A percentile compares a stretch with the other conserved stretches of the same genome.
phyloP scores from a whole-genome alignment of 1,284 basidiomycete genomes.

The Ganoderma resinaceum region DNA sequence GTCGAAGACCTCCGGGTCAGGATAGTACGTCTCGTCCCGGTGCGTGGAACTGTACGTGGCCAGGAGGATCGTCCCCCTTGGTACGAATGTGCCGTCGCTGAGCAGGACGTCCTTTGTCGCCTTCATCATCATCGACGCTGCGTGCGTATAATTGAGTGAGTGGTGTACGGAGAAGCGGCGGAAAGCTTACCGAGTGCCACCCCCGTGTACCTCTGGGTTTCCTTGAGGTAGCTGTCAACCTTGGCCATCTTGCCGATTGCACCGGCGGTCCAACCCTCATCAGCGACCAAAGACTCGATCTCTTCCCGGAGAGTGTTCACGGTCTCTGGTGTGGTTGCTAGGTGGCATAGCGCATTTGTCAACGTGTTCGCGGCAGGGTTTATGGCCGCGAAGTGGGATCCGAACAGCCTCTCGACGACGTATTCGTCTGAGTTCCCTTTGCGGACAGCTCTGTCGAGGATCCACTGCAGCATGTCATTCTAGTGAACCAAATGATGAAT shows the following conservation, averaged over 20 bases:
- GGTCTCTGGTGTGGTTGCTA: conserved; percentile 23
- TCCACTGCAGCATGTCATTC: conserved; percentile 52
- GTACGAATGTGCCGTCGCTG: conserved; percentile 48
- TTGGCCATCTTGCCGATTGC: conserved; percentile 49
- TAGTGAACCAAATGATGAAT: conserved; percentile 20
- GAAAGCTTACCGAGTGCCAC: neutral
- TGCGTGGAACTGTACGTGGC: conserved; percentile 47
- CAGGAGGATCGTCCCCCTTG: conserved; percentile 46
- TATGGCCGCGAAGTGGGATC: conserved; percentile 47
- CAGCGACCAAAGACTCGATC: conserved; percentile 40
- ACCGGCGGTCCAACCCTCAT: conserved; percentile 50
- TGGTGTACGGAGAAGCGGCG: neutral
- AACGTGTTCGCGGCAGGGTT: conserved; percentile 39
- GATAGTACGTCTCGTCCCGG: conserved; percentile 47
- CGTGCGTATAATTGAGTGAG: neutral
- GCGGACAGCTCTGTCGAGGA: conserved; percentile 47
- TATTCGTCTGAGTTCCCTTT: conserved; percentile 39
- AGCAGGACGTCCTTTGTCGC: conserved; percentile 43
- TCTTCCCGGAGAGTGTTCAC: conserved; percentile 47
- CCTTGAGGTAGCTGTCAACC: conserved; percentile 58
- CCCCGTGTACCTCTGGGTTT: conserved; percentile 43
- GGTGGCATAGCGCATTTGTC: conserved; percentile 12
- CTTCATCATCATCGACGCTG: neutral
- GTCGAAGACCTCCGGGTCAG: conserved; percentile 46
- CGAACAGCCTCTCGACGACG: conserved; percentile 43